Evolutionary conservation across 345 rosid genomes (phyloP), one percentile per base, ranked within the genome.

Genomic region (Murraya koenigii): DNA sequence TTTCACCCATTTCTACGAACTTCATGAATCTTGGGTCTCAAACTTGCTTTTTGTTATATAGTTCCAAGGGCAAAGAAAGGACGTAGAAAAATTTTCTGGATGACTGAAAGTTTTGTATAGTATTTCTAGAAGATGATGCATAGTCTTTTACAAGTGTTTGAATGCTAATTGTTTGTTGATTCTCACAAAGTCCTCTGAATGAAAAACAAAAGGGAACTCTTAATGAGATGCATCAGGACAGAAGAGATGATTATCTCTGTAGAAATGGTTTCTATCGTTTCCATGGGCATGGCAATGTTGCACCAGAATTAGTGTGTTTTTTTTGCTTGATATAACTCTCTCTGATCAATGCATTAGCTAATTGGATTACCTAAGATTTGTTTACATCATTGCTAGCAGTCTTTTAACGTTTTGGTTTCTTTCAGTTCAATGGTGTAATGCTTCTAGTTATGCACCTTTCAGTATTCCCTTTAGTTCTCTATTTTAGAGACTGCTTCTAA

Each of bases 311-410:
- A n/a, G 35, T 11, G 23, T 56, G 54, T 17, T 73, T 73, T 26
- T 19, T 2, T 28, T 19, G 54, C 38, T 6, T 60, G 39, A 35
- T 25, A 60, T 64, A n/a, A 10, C 8, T 73, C 17, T 17, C 39
- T n/a, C 4, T 32, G 41, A 17, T 58, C 66, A n/a, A 55, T 38
- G 75, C 52, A 60, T 39, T 60, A 25, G 23, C 56, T 60, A 73
- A 73, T 60, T 73, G 58, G 28, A 73, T 61, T 73, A 39, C 76
- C 17, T 60, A 19, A 26, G 26, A 60, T 73, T 74, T 44, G 36
- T 33, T 23, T 32, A 3, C 22, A 38, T 38, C 38, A 49, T 26
- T 52, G 5, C 6, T 14, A 32, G 30, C 32, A 32, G 35, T 15
- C 38, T 44, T 44, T 36, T 58, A 59, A 72, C 9, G 52, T 38